Conservation (phyloP, 2,329 filamentous ascomycete species). For the Volutella citrinella region DNA sequence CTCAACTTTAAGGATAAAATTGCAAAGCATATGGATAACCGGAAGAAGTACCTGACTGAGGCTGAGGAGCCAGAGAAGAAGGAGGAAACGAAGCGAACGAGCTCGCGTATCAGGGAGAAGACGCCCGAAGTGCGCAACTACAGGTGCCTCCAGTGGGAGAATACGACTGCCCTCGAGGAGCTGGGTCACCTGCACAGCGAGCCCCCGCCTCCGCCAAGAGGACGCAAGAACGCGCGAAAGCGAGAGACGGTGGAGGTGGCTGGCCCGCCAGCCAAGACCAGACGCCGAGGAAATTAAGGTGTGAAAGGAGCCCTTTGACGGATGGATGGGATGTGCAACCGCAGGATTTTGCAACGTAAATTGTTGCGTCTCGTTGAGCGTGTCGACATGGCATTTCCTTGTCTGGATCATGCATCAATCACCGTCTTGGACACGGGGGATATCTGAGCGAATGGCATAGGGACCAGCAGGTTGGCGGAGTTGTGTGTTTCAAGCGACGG, state of each 20-base stretch:
- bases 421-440: too few species aligned
- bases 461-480: slow-evolving; percentile 3
- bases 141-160: slow-evolving; percentile 53
- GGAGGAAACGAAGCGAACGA: slow-evolving; percentile 41
- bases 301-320: not conserved
- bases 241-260: slow-evolving; percentile 40
- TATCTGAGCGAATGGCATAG: too few species aligned
- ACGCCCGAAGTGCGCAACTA: slow-evolving; percentile 45
- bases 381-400: slow-evolving; percentile 4
- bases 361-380: too few species aligned
- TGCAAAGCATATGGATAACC: slow-evolving; percentile 73
- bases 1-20: slow-evolving; percentile 74
- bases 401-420: too few species aligned
- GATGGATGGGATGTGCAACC: slow-evolving; percentile 1
- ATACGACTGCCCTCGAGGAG: slow-evolving; percentile 55
- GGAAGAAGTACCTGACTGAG: slow-evolving; percentile 63
- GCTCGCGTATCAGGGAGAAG: slow-evolving; percentile 44
- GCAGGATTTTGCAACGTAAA: too few species aligned
- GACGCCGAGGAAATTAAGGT: slow-evolving; percentile 22
- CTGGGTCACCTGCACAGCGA: slow-evolving; percentile 57
- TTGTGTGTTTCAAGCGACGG: slow-evolving; percentile 4
- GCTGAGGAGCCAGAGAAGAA: slow-evolving; percentile 35
- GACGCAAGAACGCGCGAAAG: slow-evolving; percentile 51
- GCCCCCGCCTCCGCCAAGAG: slow-evolving; percentile 48
- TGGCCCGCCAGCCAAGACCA: slow-evolving; percentile 28